Evolutionary conservation across 345 rosid species (phyloP), one percentile per base, ranked within the genome.

Genomic region (Anacardium occidentale): DNA sequence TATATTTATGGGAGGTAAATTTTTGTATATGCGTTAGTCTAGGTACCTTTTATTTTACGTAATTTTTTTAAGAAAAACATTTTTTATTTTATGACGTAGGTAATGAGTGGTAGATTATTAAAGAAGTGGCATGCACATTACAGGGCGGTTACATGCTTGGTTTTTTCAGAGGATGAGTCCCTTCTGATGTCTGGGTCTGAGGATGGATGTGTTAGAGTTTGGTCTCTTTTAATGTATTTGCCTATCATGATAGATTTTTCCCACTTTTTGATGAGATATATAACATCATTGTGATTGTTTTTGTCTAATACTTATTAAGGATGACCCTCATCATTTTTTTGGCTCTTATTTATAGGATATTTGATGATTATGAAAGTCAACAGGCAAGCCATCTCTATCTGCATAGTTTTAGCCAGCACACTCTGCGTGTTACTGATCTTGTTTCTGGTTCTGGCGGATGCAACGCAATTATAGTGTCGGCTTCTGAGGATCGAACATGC

Each of bases 71-170:
- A 10, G 25, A 10, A 66, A 7, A 59, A 52, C 52, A 17, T 64
- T 12, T 37, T 47, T 65, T 61, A n/a, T 67, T n/a, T 32, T 50
- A 11, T 62, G 26, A 44, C 22, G 12, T 76, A 94, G 97, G 95
- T 92, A 77, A 78, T 88, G 9, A 87, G 85, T 13, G 98, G 97
- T 72, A 90, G 79, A 72, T 76, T 92, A 69, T 89, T 94, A 66
- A 84, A 80, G 85, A 91, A 85, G 79, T 92, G 97, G 94, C 94
- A 82, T 22, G 99, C 86, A 21, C 99, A 95, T 79, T 86, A 81
- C 29, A 84, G 90, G 67, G 76, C 77, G 4, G 88, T 95, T 14
- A 92, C 97, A 37, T 89, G 94, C 78, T 78, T 92, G 82, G 85
- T 83, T 24, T 88, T 92, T 76, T 90, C 90, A 0, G 88, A 88